phyloP scores from a whole-genome alignment of 164 flowering plant genomes.

The Taxillus chinensis region DNA sequence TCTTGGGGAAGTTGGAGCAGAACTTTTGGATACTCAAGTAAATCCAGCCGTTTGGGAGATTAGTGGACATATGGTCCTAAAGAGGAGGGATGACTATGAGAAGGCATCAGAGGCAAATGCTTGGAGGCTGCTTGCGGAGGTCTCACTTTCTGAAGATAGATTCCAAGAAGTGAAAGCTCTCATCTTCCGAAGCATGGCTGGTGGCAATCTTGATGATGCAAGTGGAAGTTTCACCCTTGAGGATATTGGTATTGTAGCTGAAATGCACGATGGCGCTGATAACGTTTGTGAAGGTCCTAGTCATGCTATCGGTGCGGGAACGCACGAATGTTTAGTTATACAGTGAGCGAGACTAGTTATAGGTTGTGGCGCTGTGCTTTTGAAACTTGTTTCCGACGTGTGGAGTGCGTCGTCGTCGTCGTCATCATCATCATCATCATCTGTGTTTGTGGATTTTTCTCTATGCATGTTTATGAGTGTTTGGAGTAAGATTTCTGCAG shows the following conservation, averaged over 20 bases:
- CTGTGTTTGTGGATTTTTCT: background rate
- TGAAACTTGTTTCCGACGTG: background rate
- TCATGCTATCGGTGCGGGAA: slow-evolving; percentile 27
- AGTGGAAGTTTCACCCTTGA: slow-evolving; percentile 9
- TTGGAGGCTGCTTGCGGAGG: slow-evolving; percentile 46
- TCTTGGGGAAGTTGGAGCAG: slow-evolving; percentile 53
- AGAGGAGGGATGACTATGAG: slow-evolving; percentile 46
- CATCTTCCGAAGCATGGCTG: slow-evolving; percentile 38
- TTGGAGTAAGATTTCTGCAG: too few species aligned
- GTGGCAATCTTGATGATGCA: slow-evolving; percentile 6
- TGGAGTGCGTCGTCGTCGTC: slow-evolving; percentile 2
- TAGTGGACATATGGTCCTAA: slow-evolving; percentile 68
- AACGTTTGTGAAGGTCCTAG: slow-evolving; percentile 18
- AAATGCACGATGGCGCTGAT: slow-evolving; percentile 20
- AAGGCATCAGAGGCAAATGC: slow-evolving; percentile 49
- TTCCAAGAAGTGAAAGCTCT: slow-evolving; percentile 45
- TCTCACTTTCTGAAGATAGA: slow-evolving; percentile 44
- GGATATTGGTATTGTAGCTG: slow-evolving; percentile 14
- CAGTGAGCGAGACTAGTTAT: slow-evolving; percentile 17
- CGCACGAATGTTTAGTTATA: slow-evolving; percentile 45
- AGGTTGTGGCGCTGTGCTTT: background rate
- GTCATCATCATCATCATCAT: too few species aligned
- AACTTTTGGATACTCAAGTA: slow-evolving; percentile 62
- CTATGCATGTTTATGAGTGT: too few species aligned
- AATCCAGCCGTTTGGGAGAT: slow-evolving; percentile 76